Base-by-base conservation (phyloP, 2,329 filamentous ascomycete species). In the Sporothrix variecibatus region DNA sequence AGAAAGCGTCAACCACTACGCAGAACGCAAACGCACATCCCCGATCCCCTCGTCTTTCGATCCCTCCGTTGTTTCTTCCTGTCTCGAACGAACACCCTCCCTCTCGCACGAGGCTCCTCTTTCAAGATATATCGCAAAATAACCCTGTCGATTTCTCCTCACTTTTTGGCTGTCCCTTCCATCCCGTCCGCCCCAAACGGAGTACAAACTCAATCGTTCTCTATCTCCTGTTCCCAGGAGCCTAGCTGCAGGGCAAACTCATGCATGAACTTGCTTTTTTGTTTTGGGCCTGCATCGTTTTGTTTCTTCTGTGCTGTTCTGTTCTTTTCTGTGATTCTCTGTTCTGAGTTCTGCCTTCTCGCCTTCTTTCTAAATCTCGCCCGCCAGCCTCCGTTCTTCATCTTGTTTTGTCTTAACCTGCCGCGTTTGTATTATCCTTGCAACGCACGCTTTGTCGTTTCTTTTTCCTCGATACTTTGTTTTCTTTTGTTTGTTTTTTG, bases 351-450 rank as follows among this genome's bases (percentile, higher is more conserved):
- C 43, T 43, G 40, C 40, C 12, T 43, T 15, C 40, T 49, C 15
- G 43, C 23, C 20, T 28, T 68, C 40, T n/a, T 31, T 56, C n/a
- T 12, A 28, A 62, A 9, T n/a, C 40, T 68, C 28, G 17, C 28
- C 28, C 28, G 62, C 23, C 38, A n/a, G 11, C 49, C 51, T 34
- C n/a, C 51, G 51, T 60, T 71, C 68, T 64, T 51, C 40, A 38
- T 49, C 56, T 72, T 60, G 68, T 28, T 43, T 28, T 60, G 68
- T 60, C 51, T 58, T 71, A 28, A 38, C n/a, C 51, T 71, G n/a
- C 49, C 34, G 28, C 68, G 28, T 56, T 51, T 53, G 46, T 26
- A 53, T 38, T 31, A 60, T 60, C 68, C 51, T 58, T 43, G 51
- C 68, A 40, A 51, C 26, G 15, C 38, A 46, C 38, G 38, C 38